These are phyloP conservation scores for Heterobasidion occidentale DNA, from an alignment of 1,284 basidiomycete species.

Conservation along the genomic window DNA sequence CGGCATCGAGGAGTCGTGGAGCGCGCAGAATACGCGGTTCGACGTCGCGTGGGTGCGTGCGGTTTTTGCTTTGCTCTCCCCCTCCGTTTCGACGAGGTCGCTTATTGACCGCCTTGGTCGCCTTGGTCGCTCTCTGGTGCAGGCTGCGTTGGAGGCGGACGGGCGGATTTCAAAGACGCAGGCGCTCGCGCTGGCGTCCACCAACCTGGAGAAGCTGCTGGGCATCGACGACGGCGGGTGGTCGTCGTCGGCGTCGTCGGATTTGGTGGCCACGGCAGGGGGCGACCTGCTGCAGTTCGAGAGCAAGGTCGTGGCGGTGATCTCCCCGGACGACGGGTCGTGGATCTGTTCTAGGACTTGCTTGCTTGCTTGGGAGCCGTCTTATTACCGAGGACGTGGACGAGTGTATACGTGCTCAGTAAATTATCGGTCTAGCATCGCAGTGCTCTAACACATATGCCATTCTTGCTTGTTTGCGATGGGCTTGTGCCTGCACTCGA, in stretches of 20 bases:
- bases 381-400: too few relatives aligned
- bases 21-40: constrained; percentile 53
- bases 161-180: constrained; percentile 33
- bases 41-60: constrained; percentile 47
- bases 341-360: constrained; percentile 30
- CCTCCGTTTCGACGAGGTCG: too few relatives aligned
- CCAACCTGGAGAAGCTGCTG: constrained; percentile 59
- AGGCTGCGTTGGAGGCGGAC: constrained; percentile 24
- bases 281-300: constrained; percentile 48
- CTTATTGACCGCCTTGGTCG: background rate
- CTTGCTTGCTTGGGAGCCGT: too few relatives aligned
- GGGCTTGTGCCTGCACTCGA: too few relatives aligned
- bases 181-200: constrained; percentile 49
- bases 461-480: too few relatives aligned
- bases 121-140: background rate
- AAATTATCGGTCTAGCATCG: too few relatives aligned
- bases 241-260: constrained; percentile 20
- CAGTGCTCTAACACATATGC: too few relatives aligned
- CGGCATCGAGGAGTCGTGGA: constrained; percentile 45
- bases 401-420: too few relatives aligned
- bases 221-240: constrained; percentile 22
- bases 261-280: constrained; percentile 61
- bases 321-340: constrained; percentile 34
- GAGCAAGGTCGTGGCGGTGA: constrained; percentile 50
- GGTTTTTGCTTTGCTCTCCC: too few relatives aligned